A percentile compares a stretch with the other conserved stretches of the same genome.
These are phyloP conservation scores for Ganoderma meredithae DNA, from an alignment of 1,284 basidiomycete species.

Conservation along the genomic window DNA sequence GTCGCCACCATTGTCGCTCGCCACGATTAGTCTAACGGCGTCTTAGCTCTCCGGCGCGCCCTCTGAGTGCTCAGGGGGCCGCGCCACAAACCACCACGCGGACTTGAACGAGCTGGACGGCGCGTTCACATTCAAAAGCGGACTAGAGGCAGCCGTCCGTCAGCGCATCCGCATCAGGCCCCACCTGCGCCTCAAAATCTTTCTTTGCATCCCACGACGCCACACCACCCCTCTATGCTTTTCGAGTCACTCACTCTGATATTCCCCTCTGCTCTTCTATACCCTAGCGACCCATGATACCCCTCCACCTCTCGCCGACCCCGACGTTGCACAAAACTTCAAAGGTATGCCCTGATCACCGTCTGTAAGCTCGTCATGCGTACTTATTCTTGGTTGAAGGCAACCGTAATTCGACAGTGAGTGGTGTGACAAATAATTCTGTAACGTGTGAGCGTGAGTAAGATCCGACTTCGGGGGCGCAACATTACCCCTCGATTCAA, in stretches of 20 bases:
- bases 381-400: not conserved
- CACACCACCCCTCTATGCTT: not conserved
- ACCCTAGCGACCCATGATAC: no score
- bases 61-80: no score
- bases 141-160: not conserved
- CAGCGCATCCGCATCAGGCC: not conserved
- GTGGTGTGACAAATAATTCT: no score
- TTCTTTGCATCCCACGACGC: not conserved
- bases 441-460: not conserved
- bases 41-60: not conserved
- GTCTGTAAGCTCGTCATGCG: not conserved
- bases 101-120: not conserved
- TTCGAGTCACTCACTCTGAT: not conserved
- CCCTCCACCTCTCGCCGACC: not conserved
- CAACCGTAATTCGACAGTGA: not conserved
- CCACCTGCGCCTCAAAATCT: not conserved
- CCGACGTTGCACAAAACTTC: no score
- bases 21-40: not conserved
- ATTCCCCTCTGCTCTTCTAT: not conserved
- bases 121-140: not conserved
- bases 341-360: not conserved
- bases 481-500: conserved; percentile 17
- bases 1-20: not conserved
- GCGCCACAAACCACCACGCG: not conserved
- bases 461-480: conserved; percentile 16